Conservation (phyloP, 2,329 filamentous ascomycete genomes). For the Alternaria incomplexa region DNA sequence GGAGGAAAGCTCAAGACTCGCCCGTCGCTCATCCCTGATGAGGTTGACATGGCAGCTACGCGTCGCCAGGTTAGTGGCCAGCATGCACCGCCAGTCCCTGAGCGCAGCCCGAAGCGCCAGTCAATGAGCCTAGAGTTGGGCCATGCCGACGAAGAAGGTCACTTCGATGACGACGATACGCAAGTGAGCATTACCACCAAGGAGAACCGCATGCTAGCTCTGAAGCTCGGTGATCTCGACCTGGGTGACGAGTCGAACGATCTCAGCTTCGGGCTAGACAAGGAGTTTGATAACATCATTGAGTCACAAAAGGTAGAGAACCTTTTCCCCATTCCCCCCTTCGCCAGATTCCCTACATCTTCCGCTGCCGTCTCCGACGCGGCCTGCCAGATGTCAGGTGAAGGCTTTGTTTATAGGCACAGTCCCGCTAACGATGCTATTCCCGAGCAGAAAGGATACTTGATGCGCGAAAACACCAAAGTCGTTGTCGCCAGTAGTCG, state of each 20-base stretch:
- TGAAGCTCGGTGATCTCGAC: slow-evolving; percentile 81
- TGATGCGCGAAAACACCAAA: slow-evolving; percentile 99
- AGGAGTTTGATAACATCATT: slow-evolving; percentile 93
- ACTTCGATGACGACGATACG: slow-evolving; percentile 42
- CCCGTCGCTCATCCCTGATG: slow-evolving; percentile 84
- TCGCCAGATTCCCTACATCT: slow-evolving; percentile 38
- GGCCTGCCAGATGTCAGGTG: slow-evolving; percentile 33
- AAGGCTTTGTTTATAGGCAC: slow-evolving; percentile 39
- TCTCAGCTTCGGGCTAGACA: slow-evolving; percentile 83
- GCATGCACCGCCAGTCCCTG: slow-evolving; percentile 54
- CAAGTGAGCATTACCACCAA: slow-evolving; percentile 38
- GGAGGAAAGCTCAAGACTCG: slow-evolving; percentile 88
- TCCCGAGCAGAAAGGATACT: slow-evolving; percentile 87
- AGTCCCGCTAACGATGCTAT: slow-evolving; percentile 53
- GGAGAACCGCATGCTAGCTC: slow-evolving; percentile 67
- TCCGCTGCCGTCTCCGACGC: slow-evolving; percentile 25
- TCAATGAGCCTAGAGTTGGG: slow-evolving; percentile 44
- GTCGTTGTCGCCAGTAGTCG: slow-evolving; percentile 86
- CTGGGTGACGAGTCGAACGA: slow-evolving; percentile 73
- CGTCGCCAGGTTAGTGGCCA: slow-evolving; percentile 85
- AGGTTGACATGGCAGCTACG: slow-evolving; percentile 84
- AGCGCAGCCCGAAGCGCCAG: slow-evolving; percentile 46
- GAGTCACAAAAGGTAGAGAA: slow-evolving; percentile 92
- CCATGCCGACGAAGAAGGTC: slow-evolving; percentile 41
- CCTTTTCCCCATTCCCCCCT: slow-evolving; percentile 45